Conservation (phyloP, 1,139 yeast genomes). For the Candida sp. region DNA sequence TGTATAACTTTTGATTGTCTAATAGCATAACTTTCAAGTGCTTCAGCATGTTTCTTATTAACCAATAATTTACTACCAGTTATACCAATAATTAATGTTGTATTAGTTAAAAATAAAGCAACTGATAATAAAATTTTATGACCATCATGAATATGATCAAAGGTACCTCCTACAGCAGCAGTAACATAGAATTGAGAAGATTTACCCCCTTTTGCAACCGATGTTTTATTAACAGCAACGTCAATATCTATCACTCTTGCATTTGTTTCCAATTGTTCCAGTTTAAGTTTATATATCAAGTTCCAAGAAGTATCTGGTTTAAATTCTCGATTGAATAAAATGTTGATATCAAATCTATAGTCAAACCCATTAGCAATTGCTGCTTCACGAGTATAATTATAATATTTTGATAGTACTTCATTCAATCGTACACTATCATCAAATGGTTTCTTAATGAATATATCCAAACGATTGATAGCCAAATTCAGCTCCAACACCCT, state of each 20-base stretch:
- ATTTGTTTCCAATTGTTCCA: not conserved
- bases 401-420: constrained; percentile 22
- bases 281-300: not conserved
- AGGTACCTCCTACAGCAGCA: constrained; percentile 89
- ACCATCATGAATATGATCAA: constrained; percentile 96
- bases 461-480: constrained; percentile 15
- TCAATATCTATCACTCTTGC: not conserved
- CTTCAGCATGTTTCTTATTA: constrained; percentile 72
- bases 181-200: constrained; percentile 5
- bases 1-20: constrained; percentile 46
- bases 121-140: constrained; percentile 82
- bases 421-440: constrained; percentile 20
- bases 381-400: constrained; percentile 19
- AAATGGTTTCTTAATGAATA: constrained; percentile 18
- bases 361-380: constrained; percentile 18
- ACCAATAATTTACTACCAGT: constrained; percentile 74
- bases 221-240: not conserved
- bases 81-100: constrained; percentile 69
- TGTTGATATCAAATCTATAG: constrained; percentile 28
- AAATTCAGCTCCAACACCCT: constrained; percentile 10
- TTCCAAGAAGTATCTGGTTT: not conserved
- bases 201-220: not conserved
- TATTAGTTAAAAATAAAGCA: constrained; percentile 58
- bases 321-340: constrained; percentile 20
- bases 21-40: constrained; percentile 53